Percentiles rank a stretch among this genome's conserved stretches.
phyloP scores from a whole-genome alignment of 768 basidiomycete genomes.

The Psilocybe subaeruginosa region DNA sequence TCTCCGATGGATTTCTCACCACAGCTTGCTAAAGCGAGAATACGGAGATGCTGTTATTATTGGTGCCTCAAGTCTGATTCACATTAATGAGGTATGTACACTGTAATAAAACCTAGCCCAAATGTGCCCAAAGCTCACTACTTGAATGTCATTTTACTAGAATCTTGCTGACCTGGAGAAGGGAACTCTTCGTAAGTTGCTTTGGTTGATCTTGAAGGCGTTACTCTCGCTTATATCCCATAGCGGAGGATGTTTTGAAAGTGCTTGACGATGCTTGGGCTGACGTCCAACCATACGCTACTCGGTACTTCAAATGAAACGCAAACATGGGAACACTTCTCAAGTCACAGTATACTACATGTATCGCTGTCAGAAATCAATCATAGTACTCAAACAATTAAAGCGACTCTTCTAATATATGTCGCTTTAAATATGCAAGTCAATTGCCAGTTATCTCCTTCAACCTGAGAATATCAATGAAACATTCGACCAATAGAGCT shows the following conservation, averaged over 20 bases:
- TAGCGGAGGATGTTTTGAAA: conserved; percentile 54
- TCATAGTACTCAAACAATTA: too few relatives aligned
- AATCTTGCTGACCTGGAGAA: conserved; percentile 58
- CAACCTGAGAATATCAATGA: too few relatives aligned
- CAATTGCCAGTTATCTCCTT: too few relatives aligned
- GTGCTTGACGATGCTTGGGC: conserved; percentile 56
- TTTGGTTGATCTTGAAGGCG: background rate
- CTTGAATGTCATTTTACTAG: conserved; percentile 20
- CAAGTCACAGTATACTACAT: too few relatives aligned
- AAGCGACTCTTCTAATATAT: too few relatives aligned
- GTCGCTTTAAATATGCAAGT: too few relatives aligned
- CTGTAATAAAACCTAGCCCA: too few relatives aligned
- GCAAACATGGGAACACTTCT: too few relatives aligned
- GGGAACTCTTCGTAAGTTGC: conserved; percentile 51
- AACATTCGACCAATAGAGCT: too few relatives aligned
- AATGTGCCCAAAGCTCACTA: background rate
- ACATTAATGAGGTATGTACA: conserved; percentile 50
- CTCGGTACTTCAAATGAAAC: conserved; percentile 35
- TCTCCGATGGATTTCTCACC: conserved; percentile 65
- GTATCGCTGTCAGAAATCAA: too few relatives aligned
- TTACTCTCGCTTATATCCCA: background rate
- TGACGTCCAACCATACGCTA: conserved; percentile 41
- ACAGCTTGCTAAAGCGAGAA: conserved; percentile 51
- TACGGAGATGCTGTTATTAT: conserved; percentile 58
- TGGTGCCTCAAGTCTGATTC: conserved; percentile 60